Evolutionary conservation across 2,329 filamentous ascomycete species (phyloP).

Genomic region (Sphaerulina populicola): DNA sequence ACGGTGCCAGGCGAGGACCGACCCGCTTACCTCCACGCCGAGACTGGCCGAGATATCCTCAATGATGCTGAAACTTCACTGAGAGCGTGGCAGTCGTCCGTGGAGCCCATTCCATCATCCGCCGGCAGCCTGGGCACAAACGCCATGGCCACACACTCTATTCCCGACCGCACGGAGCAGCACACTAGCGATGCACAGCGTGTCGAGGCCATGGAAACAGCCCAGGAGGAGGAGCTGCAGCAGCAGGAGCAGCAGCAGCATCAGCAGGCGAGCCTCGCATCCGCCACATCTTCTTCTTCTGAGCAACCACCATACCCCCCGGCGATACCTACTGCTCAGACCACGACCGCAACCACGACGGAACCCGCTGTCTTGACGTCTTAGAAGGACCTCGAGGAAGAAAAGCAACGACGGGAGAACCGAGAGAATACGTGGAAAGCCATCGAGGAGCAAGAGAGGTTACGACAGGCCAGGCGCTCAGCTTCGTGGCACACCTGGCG

Average conservation of each 20-base stretch:
- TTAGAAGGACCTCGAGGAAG: slow-evolving; percentile 13
- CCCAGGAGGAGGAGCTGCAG: slow-evolving; percentile 11
- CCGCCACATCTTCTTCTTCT: slow-evolving; percentile 10
- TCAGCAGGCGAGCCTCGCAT: slow-evolving; percentile 8
- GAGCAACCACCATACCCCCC: not conserved
- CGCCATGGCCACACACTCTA: slow-evolving; percentile 32
- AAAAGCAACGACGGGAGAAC: slow-evolving; percentile 5
- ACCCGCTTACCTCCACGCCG: slow-evolving; percentile 55
- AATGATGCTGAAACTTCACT: slow-evolving; percentile 90
- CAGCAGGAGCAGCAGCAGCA: too few relatives aligned
- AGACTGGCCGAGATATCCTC: slow-evolving; percentile 71
- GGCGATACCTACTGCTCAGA: slow-evolving; percentile 7
- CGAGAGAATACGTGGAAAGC: slow-evolving; percentile 2
- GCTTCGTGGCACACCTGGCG: slow-evolving; percentile 9
- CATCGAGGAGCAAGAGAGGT: slow-evolving; percentile 4
- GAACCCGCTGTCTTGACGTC: slow-evolving; percentile 19
- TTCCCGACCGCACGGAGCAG: slow-evolving; percentile 8
- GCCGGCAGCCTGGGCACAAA: slow-evolving; percentile 44
- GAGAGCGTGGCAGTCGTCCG: slow-evolving; percentile 57
- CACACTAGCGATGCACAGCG: slow-evolving; percentile 17
- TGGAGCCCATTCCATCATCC: slow-evolving; percentile 48
- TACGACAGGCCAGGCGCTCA: not conserved
- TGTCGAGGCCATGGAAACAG: slow-evolving; percentile 20
- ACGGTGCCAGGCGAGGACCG: slow-evolving; percentile 77
- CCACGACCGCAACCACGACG: not conserved